These are phyloP conservation scores for Adenanthera pavonina DNA, from an alignment of 306 rosid species.

Conservation along the genomic window DNA sequence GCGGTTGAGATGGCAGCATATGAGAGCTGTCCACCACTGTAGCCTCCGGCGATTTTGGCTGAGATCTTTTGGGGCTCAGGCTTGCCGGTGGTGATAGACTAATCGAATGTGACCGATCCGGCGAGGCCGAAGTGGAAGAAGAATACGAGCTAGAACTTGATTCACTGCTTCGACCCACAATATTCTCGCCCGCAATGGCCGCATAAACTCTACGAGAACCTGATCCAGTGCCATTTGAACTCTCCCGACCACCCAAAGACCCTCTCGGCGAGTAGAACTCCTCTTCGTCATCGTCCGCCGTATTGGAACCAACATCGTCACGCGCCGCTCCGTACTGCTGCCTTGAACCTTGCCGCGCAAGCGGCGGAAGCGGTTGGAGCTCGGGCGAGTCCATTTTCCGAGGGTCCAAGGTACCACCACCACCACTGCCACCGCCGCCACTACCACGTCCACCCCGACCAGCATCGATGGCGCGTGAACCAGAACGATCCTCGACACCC, in stretches of 20 bases:
- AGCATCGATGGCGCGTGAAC: constrained; percentile 4
- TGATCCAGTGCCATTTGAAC: constrained; percentile 58
- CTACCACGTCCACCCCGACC: not conserved
- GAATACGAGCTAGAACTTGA: constrained; percentile 49
- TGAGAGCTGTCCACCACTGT: constrained; percentile 11
- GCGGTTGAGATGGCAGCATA: constrained; percentile 29
- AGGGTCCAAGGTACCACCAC: constrained; percentile 13
- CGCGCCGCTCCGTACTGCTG: not conserved
- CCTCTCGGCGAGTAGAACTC: constrained; percentile 91
- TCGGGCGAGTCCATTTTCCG: constrained; percentile 70
- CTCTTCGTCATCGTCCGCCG: constrained; percentile 70
- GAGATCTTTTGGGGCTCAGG: constrained; percentile 51
- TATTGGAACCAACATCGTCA: not conserved
- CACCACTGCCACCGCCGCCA: not conserved
- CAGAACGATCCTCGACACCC: constrained; percentile 51
- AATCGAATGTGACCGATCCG: constrained; percentile 50
- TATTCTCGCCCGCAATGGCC: constrained; percentile 34
- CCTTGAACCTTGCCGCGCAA: constrained; percentile 34
- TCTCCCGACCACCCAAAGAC: constrained; percentile 55
- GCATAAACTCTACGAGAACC: constrained; percentile 62
- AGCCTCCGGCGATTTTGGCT: constrained; percentile 63
- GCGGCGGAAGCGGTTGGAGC: constrained; percentile 69
- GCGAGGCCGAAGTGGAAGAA: constrained; percentile 63
- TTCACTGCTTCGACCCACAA: constrained; percentile 35
- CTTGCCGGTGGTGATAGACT: constrained; percentile 50